A percentile compares a stretch with the other conserved stretches of the same genome.
These are phyloP conservation scores for Prototheca cutis DNA, from an alignment of 163 green algal species.

Conservation along the genomic window DNA sequence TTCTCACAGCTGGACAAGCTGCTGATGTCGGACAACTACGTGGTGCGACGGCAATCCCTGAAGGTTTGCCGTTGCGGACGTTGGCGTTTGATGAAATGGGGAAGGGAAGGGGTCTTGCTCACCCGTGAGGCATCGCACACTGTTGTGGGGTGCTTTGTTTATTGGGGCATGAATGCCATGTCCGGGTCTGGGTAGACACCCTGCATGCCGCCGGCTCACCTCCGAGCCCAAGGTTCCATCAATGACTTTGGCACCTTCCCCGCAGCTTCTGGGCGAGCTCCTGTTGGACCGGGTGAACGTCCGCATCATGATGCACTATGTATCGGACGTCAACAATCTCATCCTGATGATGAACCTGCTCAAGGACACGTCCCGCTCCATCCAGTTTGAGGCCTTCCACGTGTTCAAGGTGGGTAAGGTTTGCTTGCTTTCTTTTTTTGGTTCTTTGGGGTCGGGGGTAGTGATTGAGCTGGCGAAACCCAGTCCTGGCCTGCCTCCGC, in stretches of 20 bases:
- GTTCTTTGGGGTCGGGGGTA: too few species aligned
- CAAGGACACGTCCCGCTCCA: slow-evolving; percentile 74
- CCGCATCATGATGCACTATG: slow-evolving; percentile 83
- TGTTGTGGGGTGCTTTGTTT: background rate
- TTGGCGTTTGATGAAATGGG: too few species aligned
- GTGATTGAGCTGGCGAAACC: too few species aligned
- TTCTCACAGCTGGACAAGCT: slow-evolving; percentile 64
- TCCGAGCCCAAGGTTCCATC: too few species aligned
- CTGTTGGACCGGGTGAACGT: slow-evolving; percentile 80
- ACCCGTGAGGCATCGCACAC: too few species aligned
- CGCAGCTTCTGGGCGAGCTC: slow-evolving; percentile 83
- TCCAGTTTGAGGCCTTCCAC: slow-evolving; percentile 97
- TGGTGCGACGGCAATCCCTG: slow-evolving; percentile 68
- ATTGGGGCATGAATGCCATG: too few species aligned
- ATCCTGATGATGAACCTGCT: slow-evolving; percentile 93
- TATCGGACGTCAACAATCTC: slow-evolving; percentile 78
- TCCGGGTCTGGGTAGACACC: too few species aligned
- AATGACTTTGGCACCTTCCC: background rate
- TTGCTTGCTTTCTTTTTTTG: too few species aligned
- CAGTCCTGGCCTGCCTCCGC: too few species aligned
- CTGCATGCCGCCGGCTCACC: too few species aligned
- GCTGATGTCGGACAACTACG: slow-evolving; percentile 81
- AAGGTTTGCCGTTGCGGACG: slow-evolving; percentile 45
- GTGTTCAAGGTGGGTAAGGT: slow-evolving; percentile 83
- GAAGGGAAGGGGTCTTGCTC: too few species aligned